Conservation (phyloP, 352 stramenopile genomes). For the Globisporangium ultimum region DNA sequence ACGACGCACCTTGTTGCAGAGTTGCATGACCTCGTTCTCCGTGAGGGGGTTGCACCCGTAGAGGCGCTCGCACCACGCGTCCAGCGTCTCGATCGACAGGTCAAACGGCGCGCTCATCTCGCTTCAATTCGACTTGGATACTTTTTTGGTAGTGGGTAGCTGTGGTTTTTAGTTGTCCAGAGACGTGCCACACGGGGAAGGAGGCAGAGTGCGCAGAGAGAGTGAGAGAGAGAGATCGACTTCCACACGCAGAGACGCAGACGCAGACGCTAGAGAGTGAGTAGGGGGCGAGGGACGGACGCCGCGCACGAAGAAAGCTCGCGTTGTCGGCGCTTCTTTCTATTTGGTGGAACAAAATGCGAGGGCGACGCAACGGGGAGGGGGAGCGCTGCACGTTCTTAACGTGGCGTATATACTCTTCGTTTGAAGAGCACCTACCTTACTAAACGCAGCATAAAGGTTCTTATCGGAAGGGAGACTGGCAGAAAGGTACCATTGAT, state of each 20-base stretch:
- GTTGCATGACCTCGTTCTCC: conserved; percentile 94
- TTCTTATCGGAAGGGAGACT: background rate
- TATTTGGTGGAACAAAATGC: background rate
- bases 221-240: background rate
- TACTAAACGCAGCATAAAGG: background rate
- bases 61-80: conserved; percentile 94
- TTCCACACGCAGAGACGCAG: no score
- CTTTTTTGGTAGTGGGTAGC: background rate
- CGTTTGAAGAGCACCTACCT: background rate
- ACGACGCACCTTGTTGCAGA: conserved; percentile 86
- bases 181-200: no score
- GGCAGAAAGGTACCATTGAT: background rate
- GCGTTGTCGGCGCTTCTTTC: conserved; percentile 3
- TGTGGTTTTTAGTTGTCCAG: background rate
- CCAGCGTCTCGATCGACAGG: conserved; percentile 86
- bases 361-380: background rate
- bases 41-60: conserved; percentile 92
- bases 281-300: background rate
- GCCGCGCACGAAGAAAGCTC: background rate
- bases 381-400: conserved; percentile 6
- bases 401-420: background rate
- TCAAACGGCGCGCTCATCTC: conserved; percentile 65
- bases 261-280: background rate
- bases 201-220: background rate
- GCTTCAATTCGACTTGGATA: background rate